Base-by-base conservation (phyloP, 2,329 filamentous ascomycete genomes). In the Claviceps humidiphila region DNA sequence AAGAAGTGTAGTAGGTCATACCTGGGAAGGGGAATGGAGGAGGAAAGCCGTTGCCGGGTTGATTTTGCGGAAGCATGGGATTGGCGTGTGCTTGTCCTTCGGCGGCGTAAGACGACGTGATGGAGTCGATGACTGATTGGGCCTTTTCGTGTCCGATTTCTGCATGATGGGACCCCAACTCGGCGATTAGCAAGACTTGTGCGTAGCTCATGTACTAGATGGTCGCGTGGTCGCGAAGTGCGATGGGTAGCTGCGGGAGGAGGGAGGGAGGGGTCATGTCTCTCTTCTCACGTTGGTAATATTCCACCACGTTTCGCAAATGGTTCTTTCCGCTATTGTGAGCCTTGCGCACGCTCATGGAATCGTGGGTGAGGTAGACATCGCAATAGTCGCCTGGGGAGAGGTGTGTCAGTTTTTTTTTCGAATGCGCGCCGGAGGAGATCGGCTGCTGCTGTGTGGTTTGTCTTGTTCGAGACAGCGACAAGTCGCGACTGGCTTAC, bases 341-440 rank as follows among this genome's bases (percentile, higher is more conserved):
- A 49, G 93, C 93, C 75, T 97, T 97, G 63, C 93, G 90, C 71
- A 98, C 93, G 72, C 89, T 95, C 91, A 97, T 97, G 46, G 89
- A 95, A 78, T 98, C 93, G 79, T 98, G 93, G 60, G 93, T 98
- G 62, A 98, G 86, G 79, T 98, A 98, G 70, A 98, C 93, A 85
- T 98, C 93, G 80, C 93, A 98, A 73, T 98, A 98, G 71, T 98
- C 93, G 78, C 90, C 70, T 72, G 42, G 50, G 5, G 22, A 22
- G 13, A 17, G 24, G 22, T 71, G 77, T 56, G 55, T 63, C 50
- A 63, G 59, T 55, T 30, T 37, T 55, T 30, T 37, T 57, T 53
- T 53, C 53, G 47, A 16, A 39, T 30, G 50, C 30, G 30, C 30
- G 30, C 30, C 11, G 38, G 26, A 8, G n/a, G 16, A 39, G 14